These are phyloP conservation scores for Geotrichum phurueaensis DNA, from an alignment of 1,139 yeast genomes.

Conservation along the genomic window DNA sequence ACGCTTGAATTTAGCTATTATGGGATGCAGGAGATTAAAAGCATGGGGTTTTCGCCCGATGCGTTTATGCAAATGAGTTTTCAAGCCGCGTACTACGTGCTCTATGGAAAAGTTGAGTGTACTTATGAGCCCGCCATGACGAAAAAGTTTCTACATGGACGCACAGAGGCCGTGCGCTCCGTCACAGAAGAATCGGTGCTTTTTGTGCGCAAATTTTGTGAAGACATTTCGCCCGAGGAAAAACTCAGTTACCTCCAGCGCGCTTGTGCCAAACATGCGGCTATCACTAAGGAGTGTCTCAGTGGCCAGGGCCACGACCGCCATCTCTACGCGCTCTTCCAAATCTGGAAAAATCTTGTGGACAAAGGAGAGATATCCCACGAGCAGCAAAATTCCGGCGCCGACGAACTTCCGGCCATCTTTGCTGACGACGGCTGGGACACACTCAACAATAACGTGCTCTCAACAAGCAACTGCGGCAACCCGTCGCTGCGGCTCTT, in stretches of 20 bases:
- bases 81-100: constrained; percentile 87
- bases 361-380: constrained; percentile 35
- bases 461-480: constrained; percentile 69
- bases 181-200: constrained; percentile 74
- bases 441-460: constrained; percentile 56
- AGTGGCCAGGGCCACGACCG: constrained; percentile 84
- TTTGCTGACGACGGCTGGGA: constrained; percentile 79
- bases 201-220: constrained; percentile 81
- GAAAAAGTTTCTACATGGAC: constrained; percentile 74
- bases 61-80: constrained; percentile 92
- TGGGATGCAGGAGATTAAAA: constrained; percentile 74
- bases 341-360: constrained; percentile 77
- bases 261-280: constrained; percentile 68
- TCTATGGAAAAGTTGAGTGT: constrained; percentile 87
- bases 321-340: constrained; percentile 77
- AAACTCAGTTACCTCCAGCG: constrained; percentile 55
- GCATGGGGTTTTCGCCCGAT: constrained; percentile 86
- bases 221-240: constrained; percentile 53
- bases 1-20: constrained; percentile 69
- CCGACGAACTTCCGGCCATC: constrained; percentile 45
- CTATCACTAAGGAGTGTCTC: constrained; percentile 62
- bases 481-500: constrained; percentile 81
- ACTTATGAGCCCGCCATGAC: constrained; percentile 98
- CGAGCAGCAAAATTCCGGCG: constrained; percentile 24
- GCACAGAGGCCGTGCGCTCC: constrained; percentile 86